These are phyloP conservation scores for Pleurotus salmoneostramineus DNA, from an alignment of 768 basidiomycete genomes.

Conservation along the genomic window DNA sequence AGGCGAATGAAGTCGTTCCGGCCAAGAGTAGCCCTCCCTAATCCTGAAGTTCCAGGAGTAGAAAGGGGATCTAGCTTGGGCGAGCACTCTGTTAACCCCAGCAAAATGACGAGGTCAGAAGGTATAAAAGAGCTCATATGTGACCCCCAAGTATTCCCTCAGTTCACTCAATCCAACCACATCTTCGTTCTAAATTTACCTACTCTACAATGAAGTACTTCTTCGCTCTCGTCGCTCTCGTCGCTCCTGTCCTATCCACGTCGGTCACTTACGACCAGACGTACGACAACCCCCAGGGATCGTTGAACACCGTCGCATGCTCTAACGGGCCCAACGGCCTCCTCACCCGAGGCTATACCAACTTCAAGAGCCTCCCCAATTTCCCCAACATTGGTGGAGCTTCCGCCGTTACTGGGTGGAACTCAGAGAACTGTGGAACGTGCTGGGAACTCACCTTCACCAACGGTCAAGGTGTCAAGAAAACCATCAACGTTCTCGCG, in stretches of 20 bases:
- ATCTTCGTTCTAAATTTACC: background rate
- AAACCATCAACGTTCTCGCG: slow-evolving; percentile 43
- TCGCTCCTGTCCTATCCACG: slow-evolving; percentile 21
- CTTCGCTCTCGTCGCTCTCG: slow-evolving; percentile 18
- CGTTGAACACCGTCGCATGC: slow-evolving; percentile 40
- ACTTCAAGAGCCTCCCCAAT: slow-evolving; percentile 46
- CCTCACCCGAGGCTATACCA: slow-evolving; percentile 37
- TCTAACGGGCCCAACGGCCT: slow-evolving; percentile 51
- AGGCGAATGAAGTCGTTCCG: too few species aligned
- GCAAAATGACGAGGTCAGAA: background rate
- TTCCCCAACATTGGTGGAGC: slow-evolving; percentile 63
- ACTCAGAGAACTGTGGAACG: slow-evolving; percentile 50
- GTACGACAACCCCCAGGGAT: slow-evolving; percentile 41
- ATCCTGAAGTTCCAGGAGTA: too few species aligned
- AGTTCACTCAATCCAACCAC: background rate
- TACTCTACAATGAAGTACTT: slow-evolving; percentile 15
- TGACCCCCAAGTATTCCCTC: background rate
- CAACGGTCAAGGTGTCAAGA: slow-evolving; percentile 18
- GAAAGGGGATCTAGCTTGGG: too few species aligned
- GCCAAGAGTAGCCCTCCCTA: too few species aligned
- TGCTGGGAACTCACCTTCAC: slow-evolving; percentile 59
- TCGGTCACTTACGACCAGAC: slow-evolving; percentile 38
- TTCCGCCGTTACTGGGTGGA: slow-evolving; percentile 43
- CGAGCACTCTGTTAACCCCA: too few species aligned
- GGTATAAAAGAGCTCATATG: background rate